Evolutionary conservation across 2,329 filamentous ascomycete species (phyloP), one percentile per base, ranked within the genome.

Genomic region (Xylaria arbuscula): DNA sequence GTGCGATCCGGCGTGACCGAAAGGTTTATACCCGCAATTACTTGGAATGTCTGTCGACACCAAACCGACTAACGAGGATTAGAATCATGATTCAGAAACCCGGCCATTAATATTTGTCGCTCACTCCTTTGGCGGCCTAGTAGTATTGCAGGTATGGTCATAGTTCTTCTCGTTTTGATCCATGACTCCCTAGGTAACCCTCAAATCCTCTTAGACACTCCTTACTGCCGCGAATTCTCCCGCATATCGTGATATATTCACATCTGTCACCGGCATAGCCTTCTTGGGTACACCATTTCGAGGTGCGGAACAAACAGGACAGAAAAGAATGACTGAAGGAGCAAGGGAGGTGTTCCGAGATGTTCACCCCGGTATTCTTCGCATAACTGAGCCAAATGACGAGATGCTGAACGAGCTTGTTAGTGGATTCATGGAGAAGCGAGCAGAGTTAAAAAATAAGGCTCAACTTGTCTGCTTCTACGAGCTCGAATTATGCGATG

Each of bases 241-340:
- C 13, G 8, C 5, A 6, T n/a, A 15, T 17, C 42, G 6, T 15
- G 15, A 45, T 45, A 45, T 45, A 45, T 45, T 45, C 17, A 8
- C 17, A 3, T 45, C 42, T 8, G 15, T 45, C 17, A n/a, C 42
- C 15, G 42, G 42, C 15, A 45, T 45, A 45, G 42, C 42, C 42
- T 45, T 45, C 42, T n/a, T 45, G 42, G 42, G 42, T n/a, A 45
- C 42, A n/a, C 42, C 42, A 15, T 45, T 45, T 45, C 42, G 42
- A 13, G 42, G 42, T 6, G 42, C 42, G n/a, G 42, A 45, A n/a
- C 42, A 45, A n/a, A n/a, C 3, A 1, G 42, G 42, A 45, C 42
- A 45, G 17, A 45, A 5, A 17, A 5, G n/a, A 17, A 2, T 45
- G 15, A 15, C n/a, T 45, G 8, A 17, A 15, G 15, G 15, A n/a